These are phyloP conservation scores for Eurotiales sp. DNA, from an alignment of 2,329 filamentous ascomycete genomes.

Conservation along the genomic window DNA sequence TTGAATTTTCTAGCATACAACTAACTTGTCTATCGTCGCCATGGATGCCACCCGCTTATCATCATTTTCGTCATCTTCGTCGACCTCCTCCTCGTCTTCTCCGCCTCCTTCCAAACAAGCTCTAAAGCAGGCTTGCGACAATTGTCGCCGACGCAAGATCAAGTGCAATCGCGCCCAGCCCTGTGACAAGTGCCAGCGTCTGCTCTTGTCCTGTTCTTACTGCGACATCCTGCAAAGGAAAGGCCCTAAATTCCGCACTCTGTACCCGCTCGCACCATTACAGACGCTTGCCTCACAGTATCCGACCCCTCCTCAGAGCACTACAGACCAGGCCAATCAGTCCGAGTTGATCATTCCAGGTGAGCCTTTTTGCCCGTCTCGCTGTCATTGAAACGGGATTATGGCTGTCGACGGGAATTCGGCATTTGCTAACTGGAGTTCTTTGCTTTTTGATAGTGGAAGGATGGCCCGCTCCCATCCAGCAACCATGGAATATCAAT, in stretches of 20 bases:
- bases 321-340: constrained; percentile 3
- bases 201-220: constrained; percentile 38
- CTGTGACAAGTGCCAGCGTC: constrained; percentile 38
- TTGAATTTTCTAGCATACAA: not conserved
- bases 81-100: constrained; percentile 4
- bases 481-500: constrained; percentile 22
- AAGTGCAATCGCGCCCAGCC: constrained; percentile 39
- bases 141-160: constrained; percentile 41
- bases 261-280: constrained; percentile 35
- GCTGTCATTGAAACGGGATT: not conserved
- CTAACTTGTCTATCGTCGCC: not conserved
- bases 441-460: constrained; percentile 5
- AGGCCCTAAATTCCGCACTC: constrained; percentile 37
- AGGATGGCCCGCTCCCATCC: constrained; percentile 21
- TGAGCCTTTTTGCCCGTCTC: not conserved
- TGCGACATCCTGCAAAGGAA: constrained; percentile 37
- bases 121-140: constrained; percentile 38
- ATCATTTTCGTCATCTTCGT: not conserved
- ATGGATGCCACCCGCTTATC: not conserved
- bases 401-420: too few species aligned
- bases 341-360: constrained; percentile 8
- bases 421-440: not conserved
- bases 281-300: constrained; percentile 25
- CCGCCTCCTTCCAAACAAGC: constrained; percentile 20
- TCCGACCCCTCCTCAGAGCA: constrained; percentile 8